Percentiles rank a stretch among this genome's conserved stretches.
phyloP scores from a whole-genome alignment of 2,329 filamentous ascomycete species.

The Cyphellophora attinorum region DNA sequence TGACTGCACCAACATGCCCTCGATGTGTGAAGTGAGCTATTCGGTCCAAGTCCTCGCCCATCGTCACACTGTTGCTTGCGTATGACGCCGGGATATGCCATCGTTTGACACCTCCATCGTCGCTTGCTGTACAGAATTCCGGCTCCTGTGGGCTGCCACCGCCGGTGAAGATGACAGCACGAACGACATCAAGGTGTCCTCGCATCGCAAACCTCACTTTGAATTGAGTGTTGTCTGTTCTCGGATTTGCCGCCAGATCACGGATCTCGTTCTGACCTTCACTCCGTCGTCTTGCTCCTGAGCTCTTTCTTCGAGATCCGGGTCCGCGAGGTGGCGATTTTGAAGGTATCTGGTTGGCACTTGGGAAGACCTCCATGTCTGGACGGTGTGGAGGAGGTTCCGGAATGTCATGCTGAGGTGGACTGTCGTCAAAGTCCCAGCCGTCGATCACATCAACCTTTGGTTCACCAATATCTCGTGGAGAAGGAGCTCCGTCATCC shows the following conservation, averaged over 20 bases:
- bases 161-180: conserved; percentile 91
- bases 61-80: conserved; percentile 41
- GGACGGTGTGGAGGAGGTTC: conserved; percentile 53
- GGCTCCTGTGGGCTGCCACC: conserved; percentile 92
- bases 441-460: conserved; percentile 53
- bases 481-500: conserved; percentile 27
- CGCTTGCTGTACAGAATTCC: conserved; percentile 90
- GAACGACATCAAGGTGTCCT: conserved; percentile 87
- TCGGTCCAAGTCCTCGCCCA: conserved; percentile 75
- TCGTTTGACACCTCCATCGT: conserved; percentile 91
- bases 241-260: conserved; percentile 33
- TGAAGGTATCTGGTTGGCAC: conserved; percentile 63
- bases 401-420: conserved; percentile 36
- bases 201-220: conserved; percentile 87
- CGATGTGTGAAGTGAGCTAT: conserved; percentile 90
- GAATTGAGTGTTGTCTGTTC: conserved; percentile 66
- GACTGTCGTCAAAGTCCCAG: conserved; percentile 86
- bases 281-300: conserved; percentile 57
- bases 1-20: conserved; percentile 83
- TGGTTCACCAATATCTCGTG: conserved; percentile 28
- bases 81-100: conserved; percentile 83
- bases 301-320: conserved; percentile 71
- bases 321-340: conserved; percentile 64
- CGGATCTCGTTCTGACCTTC: conserved; percentile 54
- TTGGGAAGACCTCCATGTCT: conserved; percentile 81